Evolutionary conservation across 2,329 filamentous ascomycete genomes (phyloP).

Genomic region (Hypoxylon sp.): DNA sequence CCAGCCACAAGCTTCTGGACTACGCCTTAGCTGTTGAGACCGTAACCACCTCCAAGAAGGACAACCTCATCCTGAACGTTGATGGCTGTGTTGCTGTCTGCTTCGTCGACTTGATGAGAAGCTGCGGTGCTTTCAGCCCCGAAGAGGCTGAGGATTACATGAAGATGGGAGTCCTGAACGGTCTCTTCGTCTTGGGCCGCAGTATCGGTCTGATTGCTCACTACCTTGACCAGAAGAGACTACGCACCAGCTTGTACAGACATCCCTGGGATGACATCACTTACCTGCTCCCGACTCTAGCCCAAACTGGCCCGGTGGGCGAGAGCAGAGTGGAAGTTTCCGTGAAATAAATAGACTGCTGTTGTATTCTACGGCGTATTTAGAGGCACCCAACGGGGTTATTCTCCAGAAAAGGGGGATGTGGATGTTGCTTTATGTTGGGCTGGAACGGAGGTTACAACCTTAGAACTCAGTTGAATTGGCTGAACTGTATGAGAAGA

Average conservation of each 20-base stretch:
- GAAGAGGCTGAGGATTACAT: conserved; percentile 99
- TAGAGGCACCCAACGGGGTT: conserved; percentile 36
- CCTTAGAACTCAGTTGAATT: conserved; percentile 44
- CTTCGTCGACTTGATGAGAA: conserved; percentile 97
- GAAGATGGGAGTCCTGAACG: conserved; percentile 98
- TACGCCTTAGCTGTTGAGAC: conserved; percentile 98
- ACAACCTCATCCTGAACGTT: conserved; percentile 99
- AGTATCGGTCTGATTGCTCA: conserved; percentile 99
- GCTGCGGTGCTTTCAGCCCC: conserved; percentile 94
- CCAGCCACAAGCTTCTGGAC: conserved; percentile 97
- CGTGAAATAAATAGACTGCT: conserved; percentile 69
- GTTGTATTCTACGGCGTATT: conserved; percentile 50
- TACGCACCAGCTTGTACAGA: conserved; percentile 98
- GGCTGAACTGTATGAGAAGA: conserved; percentile 50
- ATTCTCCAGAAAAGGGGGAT: conserved; percentile 27
- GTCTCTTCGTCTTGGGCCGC: conserved; percentile 97
- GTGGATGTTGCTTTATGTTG: conserved; percentile 42
- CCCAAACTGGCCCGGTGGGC: conserved; percentile 78
- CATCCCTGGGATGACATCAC: conserved; percentile 99
- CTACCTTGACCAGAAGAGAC: conserved; percentile 99
- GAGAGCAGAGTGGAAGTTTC: conserved; percentile 91
- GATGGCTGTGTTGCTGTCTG: conserved; percentile 98
- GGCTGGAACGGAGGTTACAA: conserved; percentile 23
- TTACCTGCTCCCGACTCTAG: conserved; percentile 88
- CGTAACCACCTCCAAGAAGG: conserved; percentile 99